phyloP scores from a whole-genome alignment of 768 basidiomycete species.

The Piloderma croceum region DNA sequence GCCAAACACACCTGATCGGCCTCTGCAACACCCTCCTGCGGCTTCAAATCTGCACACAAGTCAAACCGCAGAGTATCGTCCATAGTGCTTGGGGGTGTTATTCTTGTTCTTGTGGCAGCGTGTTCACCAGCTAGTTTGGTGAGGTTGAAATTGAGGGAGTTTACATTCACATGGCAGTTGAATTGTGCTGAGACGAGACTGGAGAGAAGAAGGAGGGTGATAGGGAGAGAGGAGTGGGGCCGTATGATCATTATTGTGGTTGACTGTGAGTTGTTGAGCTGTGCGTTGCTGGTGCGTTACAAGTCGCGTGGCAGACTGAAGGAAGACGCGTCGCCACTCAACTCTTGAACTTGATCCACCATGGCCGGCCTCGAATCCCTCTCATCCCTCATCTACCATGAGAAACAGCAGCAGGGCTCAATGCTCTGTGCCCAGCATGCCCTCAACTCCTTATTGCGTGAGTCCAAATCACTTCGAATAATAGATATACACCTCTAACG shows the following conservation, averaged over 20 bases:
- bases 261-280: too few species aligned
- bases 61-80: slow-evolving; percentile 59
- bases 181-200: slow-evolving; percentile 37
- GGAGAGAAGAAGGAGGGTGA: slow-evolving; percentile 8
- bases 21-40: slow-evolving; percentile 39
- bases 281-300: too few species aligned
- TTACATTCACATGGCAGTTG: slow-evolving; percentile 45
- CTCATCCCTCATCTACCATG: slow-evolving; percentile 63
- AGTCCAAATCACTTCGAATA: slow-evolving; percentile 7
- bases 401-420: slow-evolving; percentile 69
- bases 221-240: slow-evolving; percentile 6
- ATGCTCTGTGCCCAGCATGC: slow-evolving; percentile 89
- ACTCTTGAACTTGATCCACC: slow-evolving; percentile 9
- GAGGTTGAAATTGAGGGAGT: slow-evolving; percentile 53
- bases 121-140: slow-evolving; percentile 48
- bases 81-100: slow-evolving; percentile 59
- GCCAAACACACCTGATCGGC: slow-evolving; percentile 60
- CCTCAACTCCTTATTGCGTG: slow-evolving; percentile 74
- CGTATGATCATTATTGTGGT: slow-evolving; percentile 18
- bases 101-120: slow-evolving; percentile 43
- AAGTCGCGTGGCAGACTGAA: too few species aligned
- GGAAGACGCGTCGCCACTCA: slow-evolving; percentile 26
- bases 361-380: slow-evolving; percentile 62
- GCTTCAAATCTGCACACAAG: slow-evolving; percentile 56
- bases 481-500: too few species aligned